Conservation (phyloP, 2,329 filamentous ascomycete genomes). For the Fusarium sublunatum region DNA sequence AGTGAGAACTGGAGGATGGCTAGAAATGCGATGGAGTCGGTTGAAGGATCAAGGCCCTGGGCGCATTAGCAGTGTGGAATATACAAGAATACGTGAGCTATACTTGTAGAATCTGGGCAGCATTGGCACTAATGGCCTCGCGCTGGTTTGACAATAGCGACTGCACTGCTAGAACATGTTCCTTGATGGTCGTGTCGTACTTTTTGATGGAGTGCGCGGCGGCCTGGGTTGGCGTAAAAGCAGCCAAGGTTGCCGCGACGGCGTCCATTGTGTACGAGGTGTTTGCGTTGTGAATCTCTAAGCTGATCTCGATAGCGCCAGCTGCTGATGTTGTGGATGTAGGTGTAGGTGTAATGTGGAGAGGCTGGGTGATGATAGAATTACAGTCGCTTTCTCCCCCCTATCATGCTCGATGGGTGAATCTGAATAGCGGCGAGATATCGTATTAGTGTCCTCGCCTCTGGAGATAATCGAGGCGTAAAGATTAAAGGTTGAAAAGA, state of each 20-base stretch:
- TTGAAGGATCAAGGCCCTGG: conserved; percentile 60
- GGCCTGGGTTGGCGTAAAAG: conserved; percentile 54
- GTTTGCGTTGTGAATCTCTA: not conserved
- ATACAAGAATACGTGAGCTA: not conserved
- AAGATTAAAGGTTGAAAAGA: conserved; percentile 2
- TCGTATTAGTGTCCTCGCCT: not conserved
- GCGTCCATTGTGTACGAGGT: conserved; percentile 48
- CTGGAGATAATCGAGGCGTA: not conserved
- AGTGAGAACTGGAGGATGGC: conserved; percentile 58
- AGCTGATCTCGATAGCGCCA: conserved; percentile 5
- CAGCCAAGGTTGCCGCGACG: conserved; percentile 50
- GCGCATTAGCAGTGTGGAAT: conserved; percentile 28
- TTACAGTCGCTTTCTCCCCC: conserved; percentile 12
- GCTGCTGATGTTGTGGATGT: conserved; percentile 11
- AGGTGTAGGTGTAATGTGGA: conserved; percentile 17
- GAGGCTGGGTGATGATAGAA: conserved; percentile 14
- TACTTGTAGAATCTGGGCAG: conserved; percentile 57
- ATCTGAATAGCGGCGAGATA: not conserved
- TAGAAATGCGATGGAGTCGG: conserved; percentile 65
- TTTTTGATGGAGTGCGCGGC: conserved; percentile 45
- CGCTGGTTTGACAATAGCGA: conserved; percentile 52
- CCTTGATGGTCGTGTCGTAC: conserved; percentile 56
- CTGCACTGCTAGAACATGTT: conserved; percentile 54
- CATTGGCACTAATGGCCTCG: conserved; percentile 49
- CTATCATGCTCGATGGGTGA: conserved; percentile 18